Base-by-base conservation (phyloP, 1,139 yeast species). In the Sugiyamaella sp. region DNA sequence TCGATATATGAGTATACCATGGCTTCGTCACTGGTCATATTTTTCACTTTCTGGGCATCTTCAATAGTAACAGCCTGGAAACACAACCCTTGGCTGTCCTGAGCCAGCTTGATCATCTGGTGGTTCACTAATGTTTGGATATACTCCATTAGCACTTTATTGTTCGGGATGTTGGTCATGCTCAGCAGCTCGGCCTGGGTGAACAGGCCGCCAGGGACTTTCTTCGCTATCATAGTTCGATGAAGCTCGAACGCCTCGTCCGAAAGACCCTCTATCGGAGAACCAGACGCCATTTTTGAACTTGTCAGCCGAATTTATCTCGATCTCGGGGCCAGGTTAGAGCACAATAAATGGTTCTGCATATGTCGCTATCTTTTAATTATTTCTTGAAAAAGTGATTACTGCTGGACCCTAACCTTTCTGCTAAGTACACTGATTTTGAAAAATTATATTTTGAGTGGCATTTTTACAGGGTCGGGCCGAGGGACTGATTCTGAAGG, bases 1-100 rank as follows among this genome's bases (percentile, higher is more conserved):
- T 89, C 96, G 60, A 93, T 93, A 66, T 89, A 85, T 0, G 93
- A 84, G 68, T 91, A 95, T 37, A 93, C 87, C 81, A 93, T 83
- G 33, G 93, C 86, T 71, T 95, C 99, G 65, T 95, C 99, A 19
- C 84, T 82, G 14, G 80, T 69, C 96, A 93, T 89, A 40, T 81
- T 79, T 35, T 84, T 77, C 59, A 87, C 81, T 65, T 64, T 62
- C 21, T 61, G 63, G 9, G 75, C 75, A 29, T 69, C 71, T 12
- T 66, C 66, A 20, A 59, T 55, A 1, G 68, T 54, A 0, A 71
- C 85, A 0, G 93, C 89, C 67, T 86, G 89, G 71, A 90, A 91
- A 66, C 79, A 79, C 56, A 86, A 75, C 58, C 77, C 86, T 12
- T 40, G 19, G 55, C 83, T 89, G 60, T 78, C 83, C 64, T 81